Evolutionary conservation across 345 rosid species (phyloP).

Genomic region (Populus deltoides): DNA sequence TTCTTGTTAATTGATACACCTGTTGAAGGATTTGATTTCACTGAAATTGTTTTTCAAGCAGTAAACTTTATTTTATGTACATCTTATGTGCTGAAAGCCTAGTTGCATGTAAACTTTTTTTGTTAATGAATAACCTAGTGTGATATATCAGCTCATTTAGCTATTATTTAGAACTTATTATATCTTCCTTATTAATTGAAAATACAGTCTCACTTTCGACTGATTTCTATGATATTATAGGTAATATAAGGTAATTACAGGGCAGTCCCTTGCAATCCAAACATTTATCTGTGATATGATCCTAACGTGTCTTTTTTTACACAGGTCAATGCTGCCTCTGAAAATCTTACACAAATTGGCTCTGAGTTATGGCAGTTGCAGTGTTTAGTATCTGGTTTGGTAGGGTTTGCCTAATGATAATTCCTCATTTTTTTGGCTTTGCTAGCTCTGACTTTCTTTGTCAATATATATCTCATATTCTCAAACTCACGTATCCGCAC

Average conservation of each 20-base stretch:
- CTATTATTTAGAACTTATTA: not conserved
- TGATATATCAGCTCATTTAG: not conserved
- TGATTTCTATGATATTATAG: not conserved
- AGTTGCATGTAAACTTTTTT: not conserved
- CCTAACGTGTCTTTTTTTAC: conserved; percentile 7
- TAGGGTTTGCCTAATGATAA: conserved; percentile 32
- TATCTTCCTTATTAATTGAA: not conserved
- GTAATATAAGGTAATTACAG: not conserved
- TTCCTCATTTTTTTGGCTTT: not conserved
- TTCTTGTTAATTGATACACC: not conserved
- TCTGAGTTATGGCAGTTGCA: conserved; percentile 62
- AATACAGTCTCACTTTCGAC: not conserved
- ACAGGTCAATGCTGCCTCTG: conserved; percentile 68
- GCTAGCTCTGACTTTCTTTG: not conserved
- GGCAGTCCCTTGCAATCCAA: not conserved
- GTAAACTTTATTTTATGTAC: not conserved
- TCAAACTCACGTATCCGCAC: not conserved
- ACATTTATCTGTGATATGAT: not conserved
- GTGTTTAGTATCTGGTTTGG: conserved; percentile 58
- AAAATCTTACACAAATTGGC: conserved; percentile 57
- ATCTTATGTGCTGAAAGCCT: not conserved
- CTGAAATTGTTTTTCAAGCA: not conserved
- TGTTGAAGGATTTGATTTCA: not conserved
- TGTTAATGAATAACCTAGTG: not conserved
- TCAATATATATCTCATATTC: not conserved